Conservation (phyloP, 73 alveolate genomes). For the Tetrahymena borealis region DNA sequence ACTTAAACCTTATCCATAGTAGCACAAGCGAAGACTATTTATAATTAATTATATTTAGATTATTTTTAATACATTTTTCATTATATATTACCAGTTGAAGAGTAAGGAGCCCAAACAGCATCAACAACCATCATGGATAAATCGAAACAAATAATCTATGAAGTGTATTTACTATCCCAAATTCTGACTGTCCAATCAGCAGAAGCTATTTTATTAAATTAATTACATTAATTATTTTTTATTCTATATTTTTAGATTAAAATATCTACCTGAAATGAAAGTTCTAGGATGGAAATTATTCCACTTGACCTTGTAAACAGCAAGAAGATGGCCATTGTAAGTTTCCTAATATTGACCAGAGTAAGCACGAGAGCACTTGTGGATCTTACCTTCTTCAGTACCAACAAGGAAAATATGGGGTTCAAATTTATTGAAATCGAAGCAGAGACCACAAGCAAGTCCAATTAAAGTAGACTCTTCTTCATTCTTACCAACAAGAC, state of each 20-base stretch:
- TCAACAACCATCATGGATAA: conserved; percentile 98
- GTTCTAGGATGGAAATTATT: conserved; percentile 97
- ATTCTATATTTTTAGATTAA: not conserved
- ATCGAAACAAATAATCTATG: conserved; percentile 96
- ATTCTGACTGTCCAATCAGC: conserved; percentile 99
- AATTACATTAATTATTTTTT: not conserved
- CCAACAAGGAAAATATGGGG: conserved; percentile 98
- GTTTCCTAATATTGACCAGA: conserved; percentile 91
- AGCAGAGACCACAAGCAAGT: conserved; percentile 99
- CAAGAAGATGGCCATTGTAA: conserved; percentile 96
- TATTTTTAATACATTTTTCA: not conserved
- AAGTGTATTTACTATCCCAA: conserved; percentile 92
- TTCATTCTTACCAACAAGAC: conserved; percentile 75
- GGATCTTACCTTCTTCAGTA: conserved; percentile 99
- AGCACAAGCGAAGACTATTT: conserved; percentile 78
- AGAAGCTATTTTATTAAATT: conserved; percentile 28
- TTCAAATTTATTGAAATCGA: conserved; percentile 91
- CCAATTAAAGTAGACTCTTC: conserved; percentile 80
- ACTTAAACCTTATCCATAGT: conserved; percentile 80
- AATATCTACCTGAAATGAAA: conserved; percentile 54
- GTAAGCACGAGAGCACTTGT: conserved; percentile 97
- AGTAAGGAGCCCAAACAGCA: conserved; percentile 99
- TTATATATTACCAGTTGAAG: conserved; percentile 74
- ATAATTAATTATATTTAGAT: not conserved
- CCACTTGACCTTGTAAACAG: conserved; percentile 97